phyloP scores from a whole-genome alignment of 2,329 filamentous ascomycete genomes.

The Cytospora mali region DNA sequence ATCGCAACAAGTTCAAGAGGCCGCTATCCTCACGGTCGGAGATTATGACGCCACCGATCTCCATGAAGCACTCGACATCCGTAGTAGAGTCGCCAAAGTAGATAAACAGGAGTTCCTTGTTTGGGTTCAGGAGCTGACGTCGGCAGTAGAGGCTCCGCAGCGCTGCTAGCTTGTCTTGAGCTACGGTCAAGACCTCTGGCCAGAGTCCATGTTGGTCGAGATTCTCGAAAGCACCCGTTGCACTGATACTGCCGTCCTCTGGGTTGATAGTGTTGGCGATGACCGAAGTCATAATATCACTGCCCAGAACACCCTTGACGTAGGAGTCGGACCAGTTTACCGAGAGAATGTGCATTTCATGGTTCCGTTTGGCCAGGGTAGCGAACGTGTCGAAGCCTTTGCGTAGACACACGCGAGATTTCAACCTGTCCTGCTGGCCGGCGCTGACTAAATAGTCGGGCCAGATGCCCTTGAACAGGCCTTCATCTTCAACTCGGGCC shows the following conservation, averaged over 20 bases:
- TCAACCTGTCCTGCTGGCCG: constrained; percentile 41
- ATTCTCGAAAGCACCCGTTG: constrained; percentile 1
- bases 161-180: constrained; percentile 48
- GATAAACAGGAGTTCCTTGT: constrained; percentile 32
- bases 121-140: constrained; percentile 33
- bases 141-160: constrained; percentile 33
- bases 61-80: constrained; percentile 56
- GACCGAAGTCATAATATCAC: constrained; percentile 37
- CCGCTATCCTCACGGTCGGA: constrained; percentile 39
- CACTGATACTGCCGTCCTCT: constrained; percentile 23
- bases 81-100: constrained; percentile 63
- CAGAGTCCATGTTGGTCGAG: constrained; percentile 35
- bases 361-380: constrained; percentile 9
- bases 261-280: constrained; percentile 48
- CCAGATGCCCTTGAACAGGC: constrained; percentile 48
- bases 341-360: constrained; percentile 46
- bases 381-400: constrained; percentile 43
- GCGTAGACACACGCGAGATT: constrained; percentile 41
- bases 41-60: constrained; percentile 50
- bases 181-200: constrained; percentile 8
- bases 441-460: constrained; percentile 40
- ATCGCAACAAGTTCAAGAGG: constrained; percentile 42
- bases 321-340: constrained; percentile 43
- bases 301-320: constrained; percentile 37
- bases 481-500: constrained; percentile 44